Percentiles rank a stretch among this genome's conserved stretches.
Conservation (phyloP, 176 grass and related monocot species). For the Cymbopogon citratus region DNA sequence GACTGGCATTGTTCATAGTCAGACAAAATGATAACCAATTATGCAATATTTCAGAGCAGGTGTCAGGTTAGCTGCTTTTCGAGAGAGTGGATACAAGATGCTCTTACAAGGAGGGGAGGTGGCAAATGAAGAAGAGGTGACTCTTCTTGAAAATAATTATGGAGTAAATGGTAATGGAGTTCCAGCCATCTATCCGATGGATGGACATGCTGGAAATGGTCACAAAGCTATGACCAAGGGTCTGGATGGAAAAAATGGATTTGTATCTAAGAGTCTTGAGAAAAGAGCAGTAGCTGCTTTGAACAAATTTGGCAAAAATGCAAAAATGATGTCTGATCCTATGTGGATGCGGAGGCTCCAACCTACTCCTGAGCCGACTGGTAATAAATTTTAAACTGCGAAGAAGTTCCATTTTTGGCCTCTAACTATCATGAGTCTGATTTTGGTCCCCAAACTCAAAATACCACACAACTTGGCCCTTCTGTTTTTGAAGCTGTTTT, state of each 20-base stretch:
- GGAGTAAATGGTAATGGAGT: constrained; percentile 33
- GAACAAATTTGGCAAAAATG: constrained; percentile 85
- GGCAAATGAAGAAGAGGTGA: constrained; percentile 49
- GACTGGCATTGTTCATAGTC: neutral
- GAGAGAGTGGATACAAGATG: constrained; percentile 86
- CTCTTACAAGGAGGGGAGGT: constrained; percentile 93
- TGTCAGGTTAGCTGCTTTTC: constrained; percentile 80
- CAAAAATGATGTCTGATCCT: constrained; percentile 42
- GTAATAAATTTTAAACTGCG: constrained; percentile 24
- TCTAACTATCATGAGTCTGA: neutral
- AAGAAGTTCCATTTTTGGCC: neutral
- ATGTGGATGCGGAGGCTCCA: constrained; percentile 37
- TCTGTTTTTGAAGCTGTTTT: neutral
- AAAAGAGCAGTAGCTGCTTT: constrained; percentile 85
- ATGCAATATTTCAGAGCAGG: constrained; percentile 45
- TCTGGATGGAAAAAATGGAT: constrained; percentile 42
- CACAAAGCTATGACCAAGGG: constrained; percentile 25
- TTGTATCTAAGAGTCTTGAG: constrained; percentile 65
- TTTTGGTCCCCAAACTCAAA: neutral
- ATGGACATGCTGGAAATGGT: constrained; percentile 45
- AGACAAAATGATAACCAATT: constrained; percentile 13
- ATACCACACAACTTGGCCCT: neutral
- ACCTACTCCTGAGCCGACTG: constrained; percentile 22
- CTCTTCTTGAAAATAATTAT: constrained; percentile 33
- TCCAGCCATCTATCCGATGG: constrained; percentile 23